These are phyloP conservation scores for Epicoccum sorghinum DNA, from an alignment of 2,329 filamentous ascomycete genomes.

Conservation along the genomic window DNA sequence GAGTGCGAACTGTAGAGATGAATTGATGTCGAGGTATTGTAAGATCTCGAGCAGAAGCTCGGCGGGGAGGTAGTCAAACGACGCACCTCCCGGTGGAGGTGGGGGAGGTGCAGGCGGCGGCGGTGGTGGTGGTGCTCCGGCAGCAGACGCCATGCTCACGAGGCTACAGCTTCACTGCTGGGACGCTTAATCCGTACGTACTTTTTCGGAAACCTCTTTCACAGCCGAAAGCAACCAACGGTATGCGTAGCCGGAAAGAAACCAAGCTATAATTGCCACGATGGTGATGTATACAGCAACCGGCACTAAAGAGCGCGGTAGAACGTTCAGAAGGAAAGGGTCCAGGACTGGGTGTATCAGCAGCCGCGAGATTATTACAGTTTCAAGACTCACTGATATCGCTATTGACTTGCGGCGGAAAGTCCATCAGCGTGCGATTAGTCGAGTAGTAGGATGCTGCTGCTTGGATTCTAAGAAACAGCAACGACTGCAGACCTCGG, in stretches of 20 bases:
- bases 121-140: constrained; percentile 26
- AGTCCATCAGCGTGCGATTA: constrained; percentile 74
- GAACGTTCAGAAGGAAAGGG: constrained; percentile 77
- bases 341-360: constrained; percentile 69
- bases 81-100: constrained; percentile 21
- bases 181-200: constrained; percentile 40
- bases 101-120: constrained; percentile 21
- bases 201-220: constrained; percentile 29
- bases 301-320: constrained; percentile 78
- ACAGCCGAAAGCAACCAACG: constrained; percentile 36
- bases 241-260: constrained; percentile 55
- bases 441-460: constrained; percentile 85
- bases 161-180: neutral
- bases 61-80: constrained; percentile 51
- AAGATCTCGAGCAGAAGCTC: constrained; percentile 57
- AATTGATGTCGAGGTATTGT: constrained; percentile 46
- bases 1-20: constrained; percentile 55
- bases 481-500: constrained; percentile 54
- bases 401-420: constrained; percentile 74
- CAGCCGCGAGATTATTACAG: neutral
- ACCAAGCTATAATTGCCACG: constrained; percentile 62
- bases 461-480: constrained; percentile 76
- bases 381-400: constrained; percentile 64
- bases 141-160: constrained; percentile 30
- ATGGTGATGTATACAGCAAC: constrained; percentile 71